Evolutionary conservation across 2,329 filamentous ascomycete genomes (phyloP).

Genomic region (Calonectria multiphialidica): DNA sequence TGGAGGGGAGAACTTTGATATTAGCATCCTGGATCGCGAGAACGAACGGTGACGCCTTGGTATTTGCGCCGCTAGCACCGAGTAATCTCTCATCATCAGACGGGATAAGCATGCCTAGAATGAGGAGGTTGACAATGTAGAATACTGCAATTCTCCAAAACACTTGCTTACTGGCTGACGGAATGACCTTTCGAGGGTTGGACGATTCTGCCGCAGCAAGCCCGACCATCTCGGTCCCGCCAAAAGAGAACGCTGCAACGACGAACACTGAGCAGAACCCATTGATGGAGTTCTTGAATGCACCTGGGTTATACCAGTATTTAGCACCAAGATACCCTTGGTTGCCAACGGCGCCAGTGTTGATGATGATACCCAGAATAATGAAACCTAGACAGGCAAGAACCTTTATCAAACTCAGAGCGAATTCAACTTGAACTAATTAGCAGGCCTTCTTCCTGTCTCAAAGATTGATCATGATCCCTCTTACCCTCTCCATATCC

Average conservation of each 20-base stretch:
- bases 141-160: slow-evolving; percentile 62
- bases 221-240: slow-evolving; percentile 75
- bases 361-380: slow-evolving; percentile 67
- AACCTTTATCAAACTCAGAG: slow-evolving; percentile 72
- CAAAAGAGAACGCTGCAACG: slow-evolving; percentile 76
- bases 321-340: slow-evolving; percentile 55
- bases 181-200: slow-evolving; percentile 76
- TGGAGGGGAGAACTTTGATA: slow-evolving; percentile 58
- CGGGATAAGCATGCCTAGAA: slow-evolving; percentile 57
- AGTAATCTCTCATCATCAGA: slow-evolving; percentile 55
- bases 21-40: slow-evolving; percentile 60
- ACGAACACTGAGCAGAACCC: slow-evolving; percentile 77
- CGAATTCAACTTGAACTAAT: slow-evolving; percentile 50
- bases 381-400: slow-evolving; percentile 69
- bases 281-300: slow-evolving; percentile 76
- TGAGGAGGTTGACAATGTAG: slow-evolving; percentile 59
- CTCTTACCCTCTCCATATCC: slow-evolving; percentile 57
- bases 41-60: slow-evolving; percentile 59
- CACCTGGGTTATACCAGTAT: slow-evolving; percentile 47
- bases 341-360: slow-evolving; percentile 63
- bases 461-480: slow-evolving; percentile 34
- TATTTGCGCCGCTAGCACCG: slow-evolving; percentile 14
- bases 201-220: slow-evolving; percentile 75
- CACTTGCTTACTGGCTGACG: slow-evolving; percentile 81
- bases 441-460: background rate